phyloP scores from a whole-genome alignment of 75 land plant species.

The Cunninghamia lanceolata region DNA sequence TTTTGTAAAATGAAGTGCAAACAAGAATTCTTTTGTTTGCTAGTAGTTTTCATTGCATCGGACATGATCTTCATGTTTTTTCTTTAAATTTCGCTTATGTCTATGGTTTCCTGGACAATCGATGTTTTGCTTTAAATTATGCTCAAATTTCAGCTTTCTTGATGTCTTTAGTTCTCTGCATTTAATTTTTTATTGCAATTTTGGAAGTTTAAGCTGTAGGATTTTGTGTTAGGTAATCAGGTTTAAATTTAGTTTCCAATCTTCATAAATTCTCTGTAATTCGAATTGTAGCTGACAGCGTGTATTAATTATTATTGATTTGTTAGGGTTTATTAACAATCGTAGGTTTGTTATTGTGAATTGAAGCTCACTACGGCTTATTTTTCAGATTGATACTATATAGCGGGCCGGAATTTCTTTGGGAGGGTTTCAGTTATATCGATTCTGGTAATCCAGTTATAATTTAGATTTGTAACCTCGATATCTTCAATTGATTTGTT shows the following conservation, averaged over 20 bases:
- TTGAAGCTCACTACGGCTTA: background rate
- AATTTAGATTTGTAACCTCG: background rate
- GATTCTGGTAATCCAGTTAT: background rate
- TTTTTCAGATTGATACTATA: background rate
- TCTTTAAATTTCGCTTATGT: no score
- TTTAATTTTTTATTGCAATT: background rate
- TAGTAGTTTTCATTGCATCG: background rate
- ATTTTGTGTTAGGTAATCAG: background rate
- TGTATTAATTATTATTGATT: no score
- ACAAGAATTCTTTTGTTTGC: background rate
- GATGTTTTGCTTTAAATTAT: background rate
- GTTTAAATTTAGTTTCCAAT: background rate
- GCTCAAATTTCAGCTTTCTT: background rate
- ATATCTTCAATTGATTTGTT: background rate
- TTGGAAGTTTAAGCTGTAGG: background rate
- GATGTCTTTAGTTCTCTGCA: background rate
- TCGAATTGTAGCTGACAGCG: background rate
- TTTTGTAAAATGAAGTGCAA: no score
- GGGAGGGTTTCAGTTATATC: background rate
- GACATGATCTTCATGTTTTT: background rate
- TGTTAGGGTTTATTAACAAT: background rate
- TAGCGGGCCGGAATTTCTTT: background rate
- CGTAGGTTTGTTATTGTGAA: background rate
- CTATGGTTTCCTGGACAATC: no score
- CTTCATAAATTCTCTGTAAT: background rate